phyloP scores from a whole-genome alignment of 805 yeast species.

The Yamadazyma sp. region DNA sequence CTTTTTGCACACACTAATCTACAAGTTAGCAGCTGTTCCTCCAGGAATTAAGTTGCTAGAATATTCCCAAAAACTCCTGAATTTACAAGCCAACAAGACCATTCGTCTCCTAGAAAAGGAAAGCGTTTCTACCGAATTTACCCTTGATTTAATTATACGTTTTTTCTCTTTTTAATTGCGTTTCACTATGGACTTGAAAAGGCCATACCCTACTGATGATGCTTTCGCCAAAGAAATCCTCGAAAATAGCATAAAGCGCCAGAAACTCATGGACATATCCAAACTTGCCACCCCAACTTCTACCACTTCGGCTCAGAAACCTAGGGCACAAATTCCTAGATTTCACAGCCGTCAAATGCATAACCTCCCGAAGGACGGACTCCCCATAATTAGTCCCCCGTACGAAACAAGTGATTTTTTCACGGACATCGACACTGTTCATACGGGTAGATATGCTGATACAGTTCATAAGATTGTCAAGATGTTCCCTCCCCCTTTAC shows the following conservation, averaged over 20 bases:
- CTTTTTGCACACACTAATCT: conserved; percentile 4
- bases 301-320: not conserved
- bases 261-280: conserved; percentile 5
- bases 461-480: conserved; percentile 2
- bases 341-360: conserved; percentile 22
- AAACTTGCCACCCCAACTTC: not conserved
- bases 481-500: conserved; percentile 40
- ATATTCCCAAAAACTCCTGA: not conserved
- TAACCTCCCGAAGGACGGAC: conserved; percentile 34
- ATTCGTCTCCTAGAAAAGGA: not conserved
- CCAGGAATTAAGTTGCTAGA: no score
- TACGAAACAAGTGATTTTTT: conserved; percentile 32
- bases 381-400: conserved; percentile 39
- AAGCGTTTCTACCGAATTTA: not conserved
- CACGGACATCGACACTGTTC: conserved; percentile 27
- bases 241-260: conserved; percentile 6
- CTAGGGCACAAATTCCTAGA: conserved; percentile 4
- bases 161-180: no score
- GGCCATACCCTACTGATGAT: conserved; percentile 5
- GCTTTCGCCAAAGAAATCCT: conserved; percentile 3
- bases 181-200: conserved; percentile 7
- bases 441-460: conserved; percentile 18
- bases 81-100: not conserved
- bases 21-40: not conserved
- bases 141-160: no score